A percentile compares a stretch with the other conserved stretches of the same genome.
Conservation (phyloP, 768 basidiomycete species). For the Naganishia randhawae region DNA sequence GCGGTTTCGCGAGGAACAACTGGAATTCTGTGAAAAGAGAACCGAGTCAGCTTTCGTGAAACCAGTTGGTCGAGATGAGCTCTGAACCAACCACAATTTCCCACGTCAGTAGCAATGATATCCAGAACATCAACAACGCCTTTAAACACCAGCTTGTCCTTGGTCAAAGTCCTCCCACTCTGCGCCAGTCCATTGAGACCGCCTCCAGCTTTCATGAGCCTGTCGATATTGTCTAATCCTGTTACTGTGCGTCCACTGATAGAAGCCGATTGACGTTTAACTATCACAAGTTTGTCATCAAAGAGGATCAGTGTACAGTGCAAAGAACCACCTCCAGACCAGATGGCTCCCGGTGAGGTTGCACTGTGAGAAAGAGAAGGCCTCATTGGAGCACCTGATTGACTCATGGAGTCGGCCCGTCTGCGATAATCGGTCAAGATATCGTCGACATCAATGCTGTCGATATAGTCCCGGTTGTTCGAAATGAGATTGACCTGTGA, state of each 20-base stretch:
- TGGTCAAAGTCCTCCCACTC: constrained; percentile 60
- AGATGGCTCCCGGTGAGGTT: constrained; percentile 48
- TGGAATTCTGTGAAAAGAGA: constrained; percentile 64
- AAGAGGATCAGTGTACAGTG: constrained; percentile 90
- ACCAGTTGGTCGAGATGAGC: neutral
- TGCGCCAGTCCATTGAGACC: constrained; percentile 70
- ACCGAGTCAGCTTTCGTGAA: neutral
- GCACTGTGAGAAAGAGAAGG: constrained; percentile 8
- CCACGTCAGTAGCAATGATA: constrained; percentile 69
- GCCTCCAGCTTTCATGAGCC: constrained; percentile 57
- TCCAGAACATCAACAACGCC: constrained; percentile 81
- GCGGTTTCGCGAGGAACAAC: constrained; percentile 75
- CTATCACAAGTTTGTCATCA: constrained; percentile 86
- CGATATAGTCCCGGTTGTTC: constrained; percentile 78
- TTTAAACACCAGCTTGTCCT: constrained; percentile 75
- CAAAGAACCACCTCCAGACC: constrained; percentile 55
- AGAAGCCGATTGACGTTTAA: constrained; percentile 62
- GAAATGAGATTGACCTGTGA: constrained; percentile 74
- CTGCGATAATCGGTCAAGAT: constrained; percentile 37
- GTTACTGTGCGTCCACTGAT: constrained; percentile 47
- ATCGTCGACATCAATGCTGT: constrained; percentile 91
- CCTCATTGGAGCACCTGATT: constrained; percentile 3
- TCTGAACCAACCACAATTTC: constrained; percentile 66
- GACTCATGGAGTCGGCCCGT: neutral
- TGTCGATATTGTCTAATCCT: constrained; percentile 64